Evolutionary conservation across 108 stramenopile genomes (phyloP), one percentile per base, ranked within the genome.

Genomic region (Hondaea fermentalgiana): DNA sequence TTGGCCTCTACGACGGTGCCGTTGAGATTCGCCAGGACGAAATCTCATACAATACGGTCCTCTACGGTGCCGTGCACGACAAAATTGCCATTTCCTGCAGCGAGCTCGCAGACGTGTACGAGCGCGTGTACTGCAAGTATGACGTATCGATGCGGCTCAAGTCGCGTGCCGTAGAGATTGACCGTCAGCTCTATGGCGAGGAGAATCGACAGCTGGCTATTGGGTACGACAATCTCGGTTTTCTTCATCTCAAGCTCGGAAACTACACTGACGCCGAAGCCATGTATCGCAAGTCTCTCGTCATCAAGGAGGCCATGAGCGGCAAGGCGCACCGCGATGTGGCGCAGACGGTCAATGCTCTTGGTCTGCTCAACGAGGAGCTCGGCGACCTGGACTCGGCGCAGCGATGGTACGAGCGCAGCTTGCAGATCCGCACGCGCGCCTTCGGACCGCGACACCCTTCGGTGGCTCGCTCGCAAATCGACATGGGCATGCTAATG

Each of bases 41-140:
- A 1, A 83, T 83, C 49, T 45, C 72, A 0, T 83, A 51, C 72
- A 83, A 83, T 43, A 83, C 72, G 49, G 12, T 51, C 42, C 25
- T 83, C 14, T 83, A 83, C 49, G 72, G 72, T 10, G 49, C 44
- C 23, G 49, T 83, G 35, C 72, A 83, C 72, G 72, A 83, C 49
- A 83, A 83, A 51, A 83, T 83, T 21, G 44, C 72, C 44, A 83
- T 83, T 14, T 83, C 72, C 0, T 83, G 72, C 72, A 83, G 72
- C 49, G 72, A 83, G 72, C 72, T 83, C 23, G 72, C 72, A 5
- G 72, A 83, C 49, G 72, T 83, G 19, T 83, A 83, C 25, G 72
- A 83, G 72, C 72, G 72, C 19, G 72, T 83, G 5, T 83, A 51
- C 72, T 83, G 72, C 72, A 83, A 83, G 72, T 83, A 83, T 21